Evolutionary conservation across 805 yeast species (phyloP).

Genomic region (Candida ovalis): DNA sequence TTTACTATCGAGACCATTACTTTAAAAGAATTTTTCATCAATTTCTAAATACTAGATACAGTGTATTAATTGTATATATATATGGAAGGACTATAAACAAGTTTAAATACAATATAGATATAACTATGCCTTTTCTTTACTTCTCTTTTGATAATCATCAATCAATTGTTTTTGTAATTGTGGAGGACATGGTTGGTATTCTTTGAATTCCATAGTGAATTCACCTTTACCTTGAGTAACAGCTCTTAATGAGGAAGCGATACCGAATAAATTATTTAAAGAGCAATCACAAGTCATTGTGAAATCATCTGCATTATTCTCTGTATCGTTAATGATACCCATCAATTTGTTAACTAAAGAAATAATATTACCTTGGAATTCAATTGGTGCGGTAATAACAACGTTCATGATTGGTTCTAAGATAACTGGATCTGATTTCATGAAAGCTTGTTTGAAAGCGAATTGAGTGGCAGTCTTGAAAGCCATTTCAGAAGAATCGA

Average conservation of each 20-base stretch:
- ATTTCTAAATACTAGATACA: too few relatives aligned
- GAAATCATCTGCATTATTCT: conserved; percentile 91
- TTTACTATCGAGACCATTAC: too few relatives aligned
- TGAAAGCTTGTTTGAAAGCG: conserved; percentile 90
- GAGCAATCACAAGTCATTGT: conserved; percentile 93
- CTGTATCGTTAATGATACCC: conserved; percentile 92
- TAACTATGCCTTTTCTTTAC: conserved; percentile 19
- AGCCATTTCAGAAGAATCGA: conserved; percentile 93
- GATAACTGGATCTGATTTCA: conserved; percentile 78
- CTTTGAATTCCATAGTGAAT: conserved; percentile 90
- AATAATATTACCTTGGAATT: conserved; percentile 91
- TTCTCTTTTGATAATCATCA: conserved; percentile 71
- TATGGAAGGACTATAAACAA: not conserved
- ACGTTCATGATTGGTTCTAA: conserved; percentile 97
- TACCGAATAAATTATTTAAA: conserved; percentile 93
- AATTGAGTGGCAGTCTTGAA: conserved; percentile 88
- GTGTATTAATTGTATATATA: not conserved
- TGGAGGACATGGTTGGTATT: conserved; percentile 86
- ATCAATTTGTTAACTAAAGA: conserved; percentile 88
- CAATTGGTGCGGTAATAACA: conserved; percentile 89
- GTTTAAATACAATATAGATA: not conserved
- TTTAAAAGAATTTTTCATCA: too few relatives aligned
- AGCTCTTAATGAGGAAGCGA: conserved; percentile 93
- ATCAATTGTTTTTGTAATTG: conserved; percentile 88
- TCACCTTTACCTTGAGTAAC: conserved; percentile 99